These are phyloP conservation scores for Phytophthora ohioensis DNA, from an alignment of 352 stramenopile genomes.

Conservation along the genomic window DNA sequence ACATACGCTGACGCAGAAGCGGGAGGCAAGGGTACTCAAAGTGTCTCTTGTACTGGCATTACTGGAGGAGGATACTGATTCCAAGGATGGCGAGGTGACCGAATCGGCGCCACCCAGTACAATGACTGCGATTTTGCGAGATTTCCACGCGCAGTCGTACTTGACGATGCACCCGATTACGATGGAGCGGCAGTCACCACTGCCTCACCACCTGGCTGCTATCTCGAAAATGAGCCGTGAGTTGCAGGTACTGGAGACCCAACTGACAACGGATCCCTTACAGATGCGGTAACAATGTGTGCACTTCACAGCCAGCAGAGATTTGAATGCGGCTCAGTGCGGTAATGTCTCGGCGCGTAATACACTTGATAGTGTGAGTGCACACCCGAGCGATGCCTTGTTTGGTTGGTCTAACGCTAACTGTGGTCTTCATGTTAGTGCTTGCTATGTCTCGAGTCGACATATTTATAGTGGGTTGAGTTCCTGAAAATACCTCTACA, in stretches of 20 bases:
- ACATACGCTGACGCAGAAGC: constrained; percentile 29
- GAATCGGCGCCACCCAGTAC: constrained; percentile 32
- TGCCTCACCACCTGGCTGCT: constrained; percentile 65
- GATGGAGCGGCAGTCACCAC: constrained; percentile 64
- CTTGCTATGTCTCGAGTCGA: not conserved
- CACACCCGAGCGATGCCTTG: not conserved
- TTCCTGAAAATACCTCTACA: constrained; percentile 18
- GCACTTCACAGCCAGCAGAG: constrained; percentile 14
- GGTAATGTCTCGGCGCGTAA: constrained; percentile 32
- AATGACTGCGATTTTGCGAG: constrained; percentile 53
- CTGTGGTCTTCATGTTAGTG: constrained; percentile 3
- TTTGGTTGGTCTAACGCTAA: constrained; percentile 5
- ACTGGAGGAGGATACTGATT: constrained; percentile 36
- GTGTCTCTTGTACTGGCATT: constrained; percentile 46
- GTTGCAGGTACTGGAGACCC: constrained; percentile 42
- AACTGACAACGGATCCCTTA: constrained; percentile 47
- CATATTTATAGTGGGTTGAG: constrained; percentile 30
- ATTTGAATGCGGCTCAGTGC: constrained; percentile 8
- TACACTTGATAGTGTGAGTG: constrained; percentile 33
- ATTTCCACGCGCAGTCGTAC: constrained; percentile 77
- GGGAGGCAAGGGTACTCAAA: constrained; percentile 46
- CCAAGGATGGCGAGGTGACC: constrained; percentile 30
- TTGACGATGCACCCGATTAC: constrained; percentile 79
- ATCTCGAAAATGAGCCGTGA: constrained; percentile 49
- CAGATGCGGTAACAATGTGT: constrained; percentile 42